These are phyloP conservation scores for Penicillium expansum DNA, from an alignment of 2,329 filamentous ascomycete species.

Conservation along the genomic window DNA sequence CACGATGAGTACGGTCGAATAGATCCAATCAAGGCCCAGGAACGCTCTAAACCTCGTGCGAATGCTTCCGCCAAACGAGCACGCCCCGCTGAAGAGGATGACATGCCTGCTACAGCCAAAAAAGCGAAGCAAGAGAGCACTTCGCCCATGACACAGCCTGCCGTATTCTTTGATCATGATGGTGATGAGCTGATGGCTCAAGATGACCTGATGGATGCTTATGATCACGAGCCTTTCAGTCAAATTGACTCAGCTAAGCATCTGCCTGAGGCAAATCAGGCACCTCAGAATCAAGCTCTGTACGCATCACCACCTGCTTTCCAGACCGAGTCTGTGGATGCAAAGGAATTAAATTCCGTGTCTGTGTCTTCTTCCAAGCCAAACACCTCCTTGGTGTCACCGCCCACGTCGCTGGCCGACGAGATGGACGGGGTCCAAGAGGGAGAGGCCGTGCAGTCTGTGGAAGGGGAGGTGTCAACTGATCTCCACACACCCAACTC, in stretches of 20 bases:
- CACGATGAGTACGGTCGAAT: slow-evolving; percentile 64
- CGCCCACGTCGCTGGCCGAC: slow-evolving; percentile 45
- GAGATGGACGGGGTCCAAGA: slow-evolving; percentile 39
- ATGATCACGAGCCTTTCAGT: slow-evolving; percentile 13
- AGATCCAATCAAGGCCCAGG: slow-evolving; percentile 62
- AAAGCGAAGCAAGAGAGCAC: slow-evolving; percentile 38
- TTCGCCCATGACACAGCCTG: slow-evolving; percentile 25
- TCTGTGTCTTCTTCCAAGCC: slow-evolving; percentile 32
- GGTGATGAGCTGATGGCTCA: slow-evolving; percentile 16
- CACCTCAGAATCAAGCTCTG: slow-evolving; percentile 25
- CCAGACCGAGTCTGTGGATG: slow-evolving; percentile 34
- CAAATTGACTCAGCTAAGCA: slow-evolving; percentile 8
- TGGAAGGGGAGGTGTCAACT: slow-evolving; percentile 30
- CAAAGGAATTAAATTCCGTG: slow-evolving; percentile 28
- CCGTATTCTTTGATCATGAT: slow-evolving; percentile 21
- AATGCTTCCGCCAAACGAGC: slow-evolving; percentile 56
- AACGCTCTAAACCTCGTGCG: slow-evolving; percentile 59
- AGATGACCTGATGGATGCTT: slow-evolving; percentile 11
- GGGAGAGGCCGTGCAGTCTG: slow-evolving; percentile 28
- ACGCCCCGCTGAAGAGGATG: slow-evolving; percentile 43
- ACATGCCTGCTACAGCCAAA: slow-evolving; percentile 26
- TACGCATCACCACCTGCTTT: slow-evolving; percentile 41
- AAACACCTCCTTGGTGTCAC: slow-evolving; percentile 43
- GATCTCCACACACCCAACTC: slow-evolving; percentile 39
- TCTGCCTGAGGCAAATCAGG: slow-evolving; percentile 16